A percentile compares a stretch with the other conserved stretches of the same genome.
Conservation (phyloP, 768 basidiomycete species). For the Rhizopogon roseolus region DNA sequence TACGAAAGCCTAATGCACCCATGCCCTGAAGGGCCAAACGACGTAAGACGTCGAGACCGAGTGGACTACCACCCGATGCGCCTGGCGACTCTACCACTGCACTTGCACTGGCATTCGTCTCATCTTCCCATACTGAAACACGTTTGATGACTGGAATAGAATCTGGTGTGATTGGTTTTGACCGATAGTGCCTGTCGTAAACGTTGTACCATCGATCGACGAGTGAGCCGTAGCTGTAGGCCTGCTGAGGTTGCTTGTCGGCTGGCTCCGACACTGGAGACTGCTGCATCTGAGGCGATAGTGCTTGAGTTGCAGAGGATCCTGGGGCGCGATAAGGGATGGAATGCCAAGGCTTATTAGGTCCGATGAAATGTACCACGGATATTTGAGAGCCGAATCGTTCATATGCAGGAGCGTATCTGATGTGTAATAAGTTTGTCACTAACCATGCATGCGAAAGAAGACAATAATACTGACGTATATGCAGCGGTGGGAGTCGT, state of each 20-base stretch:
- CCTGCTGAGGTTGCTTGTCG: conserved; percentile 30
- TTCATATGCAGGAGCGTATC: conserved; percentile 95
- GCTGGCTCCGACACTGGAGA: conserved; percentile 9
- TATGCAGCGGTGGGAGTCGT: conserved; percentile 97
- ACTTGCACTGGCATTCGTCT: background rate
- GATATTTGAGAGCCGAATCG: conserved; percentile 86
- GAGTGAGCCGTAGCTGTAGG: conserved; percentile 76
- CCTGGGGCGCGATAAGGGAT: conserved; percentile 66
- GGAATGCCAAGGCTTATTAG: conserved; percentile 92
- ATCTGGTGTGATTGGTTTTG: conserved; percentile 38
- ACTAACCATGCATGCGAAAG: conserved; percentile 17
- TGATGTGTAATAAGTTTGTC: conserved; percentile 30
- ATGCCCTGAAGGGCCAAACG: conserved; percentile 28
- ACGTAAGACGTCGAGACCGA: conserved; percentile 39
- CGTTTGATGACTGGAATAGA: conserved; percentile 63
- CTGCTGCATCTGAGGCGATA: conserved; percentile 27
- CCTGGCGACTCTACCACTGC: background rate
- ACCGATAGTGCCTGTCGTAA: conserved; percentile 85
- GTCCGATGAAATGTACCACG: conserved; percentile 90
- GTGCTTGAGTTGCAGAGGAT: conserved; percentile 22
- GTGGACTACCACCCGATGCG: conserved; percentile 14
- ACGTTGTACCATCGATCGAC: conserved; percentile 89
- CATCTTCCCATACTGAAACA: conserved; percentile 71
- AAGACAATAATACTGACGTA: conserved; percentile 56
- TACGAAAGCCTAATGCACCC: conserved; percentile 8